phyloP scores from a whole-genome alignment of 106 monocot species.

The Narthecium ossifragum region DNA sequence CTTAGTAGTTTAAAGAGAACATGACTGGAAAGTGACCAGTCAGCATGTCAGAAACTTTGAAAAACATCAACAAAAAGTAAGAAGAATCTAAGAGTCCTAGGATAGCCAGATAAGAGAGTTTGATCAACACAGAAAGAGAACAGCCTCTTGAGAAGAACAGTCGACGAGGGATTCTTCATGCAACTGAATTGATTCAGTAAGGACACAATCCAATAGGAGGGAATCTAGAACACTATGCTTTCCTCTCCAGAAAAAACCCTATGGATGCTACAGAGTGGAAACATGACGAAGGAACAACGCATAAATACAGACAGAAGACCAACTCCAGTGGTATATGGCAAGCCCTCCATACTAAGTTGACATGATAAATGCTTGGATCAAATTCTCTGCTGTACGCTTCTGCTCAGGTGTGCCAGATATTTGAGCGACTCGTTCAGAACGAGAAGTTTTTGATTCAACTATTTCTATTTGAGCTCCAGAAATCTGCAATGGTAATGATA shows the following conservation, averaged over 20 bases:
- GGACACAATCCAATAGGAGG: background rate
- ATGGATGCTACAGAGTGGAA: conserved; percentile 1
- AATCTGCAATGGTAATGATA: conserved; percentile 50
- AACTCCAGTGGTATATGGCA: background rate
- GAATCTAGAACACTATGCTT: background rate
- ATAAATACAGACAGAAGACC: background rate
- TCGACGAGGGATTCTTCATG: background rate
- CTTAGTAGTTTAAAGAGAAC: background rate
- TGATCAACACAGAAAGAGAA: background rate
- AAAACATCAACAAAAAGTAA: conserved; percentile 8
- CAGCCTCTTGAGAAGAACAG: background rate
- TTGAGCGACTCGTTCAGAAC: conserved; percentile 71
- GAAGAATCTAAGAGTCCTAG: conserved; percentile 11
- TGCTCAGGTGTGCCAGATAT: conserved; percentile 84
- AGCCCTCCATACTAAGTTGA: conserved; percentile 37
- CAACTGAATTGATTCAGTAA: background rate
- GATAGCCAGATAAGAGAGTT: conserved; percentile 9
- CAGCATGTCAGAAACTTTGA: conserved; percentile 2
- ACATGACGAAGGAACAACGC: conserved; percentile 3
- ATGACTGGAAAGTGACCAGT: background rate
- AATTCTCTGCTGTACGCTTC: conserved; percentile 81
- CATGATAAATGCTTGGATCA: conserved; percentile 96
- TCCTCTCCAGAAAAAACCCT: conserved; percentile 3
- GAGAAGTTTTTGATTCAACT: conserved; percentile 71
- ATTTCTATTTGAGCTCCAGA: conserved; percentile 91